Conservation (phyloP, 306 rosid genomes). For the Quercus dentata region DNA sequence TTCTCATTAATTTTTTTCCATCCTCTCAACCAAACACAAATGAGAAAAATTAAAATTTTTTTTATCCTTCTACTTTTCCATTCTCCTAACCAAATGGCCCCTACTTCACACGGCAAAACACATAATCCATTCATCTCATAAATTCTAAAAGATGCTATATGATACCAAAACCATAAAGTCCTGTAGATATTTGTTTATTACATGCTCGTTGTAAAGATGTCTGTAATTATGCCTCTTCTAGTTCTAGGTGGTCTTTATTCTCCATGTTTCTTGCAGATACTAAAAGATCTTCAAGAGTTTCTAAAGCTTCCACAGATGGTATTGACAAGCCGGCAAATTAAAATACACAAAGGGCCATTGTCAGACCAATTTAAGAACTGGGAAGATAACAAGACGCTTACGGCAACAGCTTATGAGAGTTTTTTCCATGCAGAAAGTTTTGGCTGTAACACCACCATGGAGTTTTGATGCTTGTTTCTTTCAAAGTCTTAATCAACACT, state of each 20-base stretch:
- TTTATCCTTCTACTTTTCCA: too few species aligned
- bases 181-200: too few species aligned
- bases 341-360: constrained; percentile 73
- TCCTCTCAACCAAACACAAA: too few species aligned
- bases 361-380: constrained; percentile 75
- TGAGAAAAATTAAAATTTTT: too few species aligned
- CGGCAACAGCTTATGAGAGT: constrained; percentile 65
- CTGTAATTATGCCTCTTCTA: not conserved
- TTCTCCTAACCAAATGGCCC: too few species aligned
- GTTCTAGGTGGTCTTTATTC: not conserved
- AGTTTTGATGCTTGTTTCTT: constrained; percentile 14
- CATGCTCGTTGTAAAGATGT: not conserved
- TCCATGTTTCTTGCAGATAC: constrained; percentile 52
- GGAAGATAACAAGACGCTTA: constrained; percentile 67
- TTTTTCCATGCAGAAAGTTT: constrained; percentile 46
- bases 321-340: constrained; percentile 76
- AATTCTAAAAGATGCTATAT: too few species aligned
- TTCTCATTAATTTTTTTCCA: too few species aligned
- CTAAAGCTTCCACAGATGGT: constrained; percentile 61
- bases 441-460: constrained; percentile 8
- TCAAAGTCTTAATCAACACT: constrained; percentile 24
- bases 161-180: too few species aligned
- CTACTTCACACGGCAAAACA: not conserved
- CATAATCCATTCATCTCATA: too few species aligned
- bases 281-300: constrained; percentile 67